phyloP scores from a whole-genome alignment of 306 rosid genomes.

The Vigna reflexopilosa region DNA sequence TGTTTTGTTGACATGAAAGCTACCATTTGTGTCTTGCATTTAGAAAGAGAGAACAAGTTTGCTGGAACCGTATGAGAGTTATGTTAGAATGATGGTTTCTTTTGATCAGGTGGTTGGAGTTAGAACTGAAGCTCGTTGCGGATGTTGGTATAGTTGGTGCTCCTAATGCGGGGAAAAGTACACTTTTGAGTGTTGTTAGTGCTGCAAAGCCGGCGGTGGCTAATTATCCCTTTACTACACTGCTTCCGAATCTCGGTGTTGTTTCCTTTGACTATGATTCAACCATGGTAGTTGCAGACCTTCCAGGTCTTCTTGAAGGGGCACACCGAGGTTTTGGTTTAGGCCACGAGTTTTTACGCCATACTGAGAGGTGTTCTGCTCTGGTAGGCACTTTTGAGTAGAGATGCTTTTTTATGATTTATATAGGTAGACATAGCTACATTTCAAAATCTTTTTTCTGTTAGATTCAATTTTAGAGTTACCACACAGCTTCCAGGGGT shows the following conservation, averaged over 20 bases:
- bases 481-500: conserved; percentile 3
- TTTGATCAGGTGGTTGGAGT: conserved; percentile 90
- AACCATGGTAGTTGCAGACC: conserved; percentile 94
- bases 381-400: conserved; percentile 63
- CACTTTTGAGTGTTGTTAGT: conserved; percentile 89
- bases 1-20: not conserved
- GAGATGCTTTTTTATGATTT: conserved; percentile 29
- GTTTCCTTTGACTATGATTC: conserved; percentile 94
- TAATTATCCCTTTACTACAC: conserved; percentile 93
- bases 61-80: conserved; percentile 17
- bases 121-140: conserved; percentile 96
- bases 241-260: conserved; percentile 94
- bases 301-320: conserved; percentile 98
- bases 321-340: conserved; percentile 97
- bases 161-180: conserved; percentile 98
- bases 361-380: conserved; percentile 95
- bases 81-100: conserved; percentile 40
- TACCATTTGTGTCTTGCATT: not conserved
- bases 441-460: conserved; percentile 12
- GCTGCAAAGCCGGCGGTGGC: conserved; percentile 95
- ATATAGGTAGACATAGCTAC: conserved; percentile 31
- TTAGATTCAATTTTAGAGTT: conserved; percentile 16
- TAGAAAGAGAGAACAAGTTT: conserved; percentile 19
- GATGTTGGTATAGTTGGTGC: conserved; percentile 98
- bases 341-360: conserved; percentile 94